Evolutionary conservation across 2,329 filamentous ascomycete genomes (phyloP).

Genomic region (Colletotrichum somersetense): DNA sequence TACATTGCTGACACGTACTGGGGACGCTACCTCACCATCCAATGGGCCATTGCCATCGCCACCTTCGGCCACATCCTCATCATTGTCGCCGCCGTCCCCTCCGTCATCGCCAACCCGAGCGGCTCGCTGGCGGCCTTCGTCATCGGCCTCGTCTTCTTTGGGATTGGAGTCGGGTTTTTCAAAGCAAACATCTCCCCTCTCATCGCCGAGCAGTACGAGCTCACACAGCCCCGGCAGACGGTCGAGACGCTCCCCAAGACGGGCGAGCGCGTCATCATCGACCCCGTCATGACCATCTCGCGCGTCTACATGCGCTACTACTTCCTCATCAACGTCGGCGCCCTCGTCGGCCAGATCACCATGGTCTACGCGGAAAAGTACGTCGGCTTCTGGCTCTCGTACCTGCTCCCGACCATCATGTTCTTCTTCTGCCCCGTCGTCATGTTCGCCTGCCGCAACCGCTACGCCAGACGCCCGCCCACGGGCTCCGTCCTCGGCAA

Average conservation of each 20-base stretch:
- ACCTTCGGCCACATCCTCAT: constrained; percentile 78
- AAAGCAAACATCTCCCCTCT: constrained; percentile 80
- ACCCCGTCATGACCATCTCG: constrained; percentile 73
- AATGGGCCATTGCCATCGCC: constrained; percentile 74
- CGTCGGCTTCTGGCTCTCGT: constrained; percentile 63
- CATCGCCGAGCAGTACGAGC: constrained; percentile 74
- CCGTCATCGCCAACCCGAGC: constrained; percentile 49
- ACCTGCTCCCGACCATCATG: constrained; percentile 61
- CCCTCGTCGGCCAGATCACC: constrained; percentile 64
- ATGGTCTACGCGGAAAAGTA: constrained; percentile 70
- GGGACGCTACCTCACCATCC: constrained; percentile 80
- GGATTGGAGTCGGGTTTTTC: constrained; percentile 76
- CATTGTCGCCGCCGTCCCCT: constrained; percentile 67
- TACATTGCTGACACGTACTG: constrained; percentile 76
- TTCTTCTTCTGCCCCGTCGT: constrained; percentile 71
- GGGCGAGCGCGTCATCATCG: constrained; percentile 75
- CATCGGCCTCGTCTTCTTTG: constrained; percentile 68
- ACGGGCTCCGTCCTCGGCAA: constrained; percentile 65
- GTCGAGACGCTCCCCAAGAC: constrained; percentile 55
- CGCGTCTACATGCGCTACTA: constrained; percentile 77
- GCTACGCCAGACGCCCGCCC: constrained; percentile 58
- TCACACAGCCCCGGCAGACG: constrained; percentile 55
- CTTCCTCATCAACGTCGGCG: constrained; percentile 66
- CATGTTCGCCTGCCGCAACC: constrained; percentile 58
- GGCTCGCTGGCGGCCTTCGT: constrained; percentile 68